phyloP scores from a whole-genome alignment of 345 rosid species.

The Eucalyptus cloeziana region DNA sequence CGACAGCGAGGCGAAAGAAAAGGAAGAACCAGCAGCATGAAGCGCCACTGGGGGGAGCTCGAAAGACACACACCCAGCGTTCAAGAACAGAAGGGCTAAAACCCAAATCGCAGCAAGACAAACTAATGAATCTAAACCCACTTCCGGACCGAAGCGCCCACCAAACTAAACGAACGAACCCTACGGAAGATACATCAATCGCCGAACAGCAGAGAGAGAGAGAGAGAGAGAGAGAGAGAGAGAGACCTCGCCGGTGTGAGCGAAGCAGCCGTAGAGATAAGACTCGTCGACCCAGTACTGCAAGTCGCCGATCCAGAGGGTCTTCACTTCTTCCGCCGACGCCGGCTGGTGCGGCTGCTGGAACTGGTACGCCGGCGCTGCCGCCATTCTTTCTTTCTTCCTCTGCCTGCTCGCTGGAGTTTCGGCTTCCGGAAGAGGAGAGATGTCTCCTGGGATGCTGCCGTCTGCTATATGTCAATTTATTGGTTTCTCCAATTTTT shows the following conservation, averaged over 20 bases:
- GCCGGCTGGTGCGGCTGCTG: constrained; percentile 67
- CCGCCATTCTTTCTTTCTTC: not conserved
- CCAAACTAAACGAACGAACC: not conserved
- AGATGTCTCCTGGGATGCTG: not conserved
- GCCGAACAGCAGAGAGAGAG: not conserved
- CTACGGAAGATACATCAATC: not conserved
- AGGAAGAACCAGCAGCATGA: not conserved
- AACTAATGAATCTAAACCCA: not conserved
- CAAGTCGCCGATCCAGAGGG: constrained; percentile 98
- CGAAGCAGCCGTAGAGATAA: constrained; percentile 82
- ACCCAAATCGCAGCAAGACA: not conserved
- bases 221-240: not conserved
- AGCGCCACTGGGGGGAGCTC: not conserved
- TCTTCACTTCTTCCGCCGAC: constrained; percentile 80
- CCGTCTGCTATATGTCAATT: not conserved
- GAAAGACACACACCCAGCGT: not conserved
- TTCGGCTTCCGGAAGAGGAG: not conserved
- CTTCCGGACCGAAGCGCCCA: not conserved
- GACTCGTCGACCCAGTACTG: constrained; percentile 91
- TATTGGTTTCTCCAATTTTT: not conserved
- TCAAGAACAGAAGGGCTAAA: not conserved
- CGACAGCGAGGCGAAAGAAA: not conserved
- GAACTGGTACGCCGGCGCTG: constrained; percentile 18
- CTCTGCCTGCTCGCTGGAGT: not conserved
- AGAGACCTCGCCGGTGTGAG: constrained; percentile 91